Evolutionary conservation across 1,284 basidiomycete species (phyloP).

Genomic region (Cystobasidium slooffiae): DNA sequence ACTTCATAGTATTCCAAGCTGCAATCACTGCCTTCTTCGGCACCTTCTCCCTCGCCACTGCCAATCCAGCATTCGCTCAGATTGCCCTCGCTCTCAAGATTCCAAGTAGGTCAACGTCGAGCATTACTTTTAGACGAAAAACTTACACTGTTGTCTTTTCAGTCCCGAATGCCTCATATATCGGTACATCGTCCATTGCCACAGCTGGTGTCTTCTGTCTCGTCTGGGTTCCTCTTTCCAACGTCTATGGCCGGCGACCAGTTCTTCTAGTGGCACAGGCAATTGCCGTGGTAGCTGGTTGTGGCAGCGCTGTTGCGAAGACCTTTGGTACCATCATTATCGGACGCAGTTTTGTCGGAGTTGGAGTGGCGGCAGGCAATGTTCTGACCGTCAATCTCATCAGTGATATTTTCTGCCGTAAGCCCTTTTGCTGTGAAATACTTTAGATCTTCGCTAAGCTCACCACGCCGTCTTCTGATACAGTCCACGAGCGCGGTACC

Average conservation of each 20-base stretch:
- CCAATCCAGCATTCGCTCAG: slow-evolving; percentile 39
- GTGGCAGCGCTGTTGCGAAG: slow-evolving; percentile 22
- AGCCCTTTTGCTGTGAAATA: not conserved
- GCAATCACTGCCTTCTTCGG: slow-evolving; percentile 32
- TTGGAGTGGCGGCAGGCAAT: slow-evolving; percentile 31
- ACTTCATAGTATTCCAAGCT: slow-evolving; percentile 32
- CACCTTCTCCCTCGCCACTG: slow-evolving; percentile 29
- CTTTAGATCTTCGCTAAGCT: not conserved
- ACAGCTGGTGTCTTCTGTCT: slow-evolving; percentile 30
- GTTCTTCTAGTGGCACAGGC: slow-evolving; percentile 30
- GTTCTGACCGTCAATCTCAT: slow-evolving; percentile 35
- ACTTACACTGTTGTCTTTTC: not conserved
- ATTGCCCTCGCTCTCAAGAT: slow-evolving; percentile 28
- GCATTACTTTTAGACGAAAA: not conserved
- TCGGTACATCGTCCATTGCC: slow-evolving; percentile 29
- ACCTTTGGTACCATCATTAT: slow-evolving; percentile 35
- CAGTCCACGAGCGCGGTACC: slow-evolving; percentile 39
- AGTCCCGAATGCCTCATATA: slow-evolving; percentile 31
- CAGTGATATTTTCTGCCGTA: slow-evolving; percentile 42
- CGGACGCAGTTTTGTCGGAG: slow-evolving; percentile 34
- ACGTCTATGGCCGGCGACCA: slow-evolving; percentile 37
- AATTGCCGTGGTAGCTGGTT: slow-evolving; percentile 15
- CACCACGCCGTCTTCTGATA: too few species aligned
- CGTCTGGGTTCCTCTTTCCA: slow-evolving; percentile 33
- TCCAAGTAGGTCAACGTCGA: not conserved